Evolutionary conservation across 306 rosid species (phyloP), one percentile per base, ranked within the genome.

Genomic region (Canavalia ensiformis): DNA sequence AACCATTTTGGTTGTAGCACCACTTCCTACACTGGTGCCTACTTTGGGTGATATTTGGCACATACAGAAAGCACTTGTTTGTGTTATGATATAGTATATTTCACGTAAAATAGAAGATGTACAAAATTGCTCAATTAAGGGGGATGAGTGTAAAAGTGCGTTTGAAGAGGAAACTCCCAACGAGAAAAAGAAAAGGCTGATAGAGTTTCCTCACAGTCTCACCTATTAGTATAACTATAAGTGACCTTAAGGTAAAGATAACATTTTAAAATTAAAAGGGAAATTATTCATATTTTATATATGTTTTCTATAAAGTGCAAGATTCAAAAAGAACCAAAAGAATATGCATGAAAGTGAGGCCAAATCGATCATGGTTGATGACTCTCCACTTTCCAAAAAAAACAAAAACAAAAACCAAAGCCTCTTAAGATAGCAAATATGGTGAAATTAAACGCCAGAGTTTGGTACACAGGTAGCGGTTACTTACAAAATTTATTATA

Each of bases 331-430:
- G 50, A 56, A 8, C 3, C 68, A 12, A 35, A 34, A 58, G 62
- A 42, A 67, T 44, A 10, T 44, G 76, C 79, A 63, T 31, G 63
- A 65, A 70, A 65, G 76, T 78, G 69, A 68, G 83, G 25, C 12
- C 13, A 12, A 66, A 42, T n/a, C 1, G 8, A 76, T 56, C 8
- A 69, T 52, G 51, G 8, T 42, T 44, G 58, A 52, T 67, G 5
- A 1, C 63, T 51, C 31, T 52, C 74, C 82, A 39, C 57, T 52
- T 77, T 77, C 9, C 8, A 9, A 33, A 45, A 28, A 52, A 52
- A 18, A 18, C n/a, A 18, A 18, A 18, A 0, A 18, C 25, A 18
- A 18, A 18, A 18, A 18, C 25, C 25, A 18, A 18, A 18, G 25
- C 25, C 25, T 18, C 25, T 18, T 18, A 67, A 6, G 28, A 5